A percentile compares a stretch with the other conserved stretches of the same genome.
Conservation (phyloP, 2,329 filamentous ascomycete genomes). For the Setomelanomma holmii region DNA sequence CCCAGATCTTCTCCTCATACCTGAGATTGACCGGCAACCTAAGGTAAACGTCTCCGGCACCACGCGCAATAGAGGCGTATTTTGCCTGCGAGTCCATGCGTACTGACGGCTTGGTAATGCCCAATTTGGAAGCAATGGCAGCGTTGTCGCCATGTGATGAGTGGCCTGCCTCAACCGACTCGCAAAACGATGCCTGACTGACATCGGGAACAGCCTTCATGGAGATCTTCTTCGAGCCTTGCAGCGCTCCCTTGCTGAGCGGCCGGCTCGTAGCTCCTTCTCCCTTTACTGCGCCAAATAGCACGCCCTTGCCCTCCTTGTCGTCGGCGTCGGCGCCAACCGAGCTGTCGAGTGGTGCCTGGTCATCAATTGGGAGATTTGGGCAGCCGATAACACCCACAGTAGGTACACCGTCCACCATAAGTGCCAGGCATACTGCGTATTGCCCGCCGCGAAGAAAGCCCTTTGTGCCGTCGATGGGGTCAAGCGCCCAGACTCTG, state of each 20-base stretch:
- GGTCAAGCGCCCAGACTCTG: slow-evolving; percentile 94
- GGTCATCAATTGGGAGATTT: slow-evolving; percentile 89
- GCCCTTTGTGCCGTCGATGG: slow-evolving; percentile 97
- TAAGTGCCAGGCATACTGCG: slow-evolving; percentile 88
- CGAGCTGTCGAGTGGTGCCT: slow-evolving; percentile 71
- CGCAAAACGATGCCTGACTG: slow-evolving; percentile 87
- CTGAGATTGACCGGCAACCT: slow-evolving; percentile 82
- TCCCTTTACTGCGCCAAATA: slow-evolving; percentile 84
- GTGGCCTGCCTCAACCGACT: slow-evolving; percentile 93
- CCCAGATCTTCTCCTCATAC: slow-evolving; percentile 99
- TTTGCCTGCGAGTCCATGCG: slow-evolving; percentile 98
- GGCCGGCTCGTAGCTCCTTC: slow-evolving; percentile 82
- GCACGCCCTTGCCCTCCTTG: slow-evolving; percentile 78
- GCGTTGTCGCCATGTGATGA: slow-evolving; percentile 89
- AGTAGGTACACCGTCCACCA: slow-evolving; percentile 92
- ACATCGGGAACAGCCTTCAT: slow-evolving; percentile 83
- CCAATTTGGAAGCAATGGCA: slow-evolving; percentile 80
- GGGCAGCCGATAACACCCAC: slow-evolving; percentile 95
- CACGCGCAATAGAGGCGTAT: slow-evolving; percentile 92
- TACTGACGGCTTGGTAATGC: slow-evolving; percentile 87
- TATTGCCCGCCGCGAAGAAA: slow-evolving; percentile 97
- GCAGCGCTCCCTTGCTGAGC: slow-evolving; percentile 65
- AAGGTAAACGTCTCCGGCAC: slow-evolving; percentile 93
- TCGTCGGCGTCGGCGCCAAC: slow-evolving; percentile 78
- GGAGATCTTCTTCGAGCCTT: slow-evolving; percentile 68